Evolutionary conservation across 1,284 basidiomycete species (phyloP), one percentile per base, ranked within the genome.

Genomic region (Pyrrhoderma noxium): DNA sequence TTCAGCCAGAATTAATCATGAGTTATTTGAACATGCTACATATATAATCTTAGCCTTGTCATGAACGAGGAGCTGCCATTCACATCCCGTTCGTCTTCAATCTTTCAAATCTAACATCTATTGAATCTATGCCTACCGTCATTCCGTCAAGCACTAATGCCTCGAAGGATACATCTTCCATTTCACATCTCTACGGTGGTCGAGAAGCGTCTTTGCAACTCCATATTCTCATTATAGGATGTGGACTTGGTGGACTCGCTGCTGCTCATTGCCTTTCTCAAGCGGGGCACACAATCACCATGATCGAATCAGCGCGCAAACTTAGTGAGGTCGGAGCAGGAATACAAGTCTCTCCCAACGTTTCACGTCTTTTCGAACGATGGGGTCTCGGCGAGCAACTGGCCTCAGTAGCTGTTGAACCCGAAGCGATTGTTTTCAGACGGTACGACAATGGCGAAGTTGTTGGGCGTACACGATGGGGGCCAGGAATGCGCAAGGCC

Each of bases 381-480:
- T 81, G 78, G 78, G 79, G 77, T 3, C 64, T 79, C 1, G 71
- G 62, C 1, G 65, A 69, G 1, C 64, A 66, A 36, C 62, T 80
- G 18, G 62, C 69, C 31, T 59, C 67, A 44, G 53, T 70, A 8
- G 67, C 64, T 0, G 75, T 80, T 16, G 61, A 69, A 40, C 74
- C 76, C 0, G 60, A 65, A 11, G 67, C 64, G 2, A 63, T 79
- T 46, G 67, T 67, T 0, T 66, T 78, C 52, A 64, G 74, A 19
- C 64, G 75, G 59, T 79, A 72, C 63, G 62, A 61, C 21, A 68
- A 62, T 16, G 75, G 72, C 7, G 71, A 74, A 52, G 65, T 65
- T 0, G 58, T 77, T 7, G 77, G 71, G 13, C 72, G 70, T 65
- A 74, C 69, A 11, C 62, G 57, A 49, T 73, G 69, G 66, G 72